Base-by-base conservation (phyloP, 116 monocot species). In the Trichopus zeylanicus region DNA sequence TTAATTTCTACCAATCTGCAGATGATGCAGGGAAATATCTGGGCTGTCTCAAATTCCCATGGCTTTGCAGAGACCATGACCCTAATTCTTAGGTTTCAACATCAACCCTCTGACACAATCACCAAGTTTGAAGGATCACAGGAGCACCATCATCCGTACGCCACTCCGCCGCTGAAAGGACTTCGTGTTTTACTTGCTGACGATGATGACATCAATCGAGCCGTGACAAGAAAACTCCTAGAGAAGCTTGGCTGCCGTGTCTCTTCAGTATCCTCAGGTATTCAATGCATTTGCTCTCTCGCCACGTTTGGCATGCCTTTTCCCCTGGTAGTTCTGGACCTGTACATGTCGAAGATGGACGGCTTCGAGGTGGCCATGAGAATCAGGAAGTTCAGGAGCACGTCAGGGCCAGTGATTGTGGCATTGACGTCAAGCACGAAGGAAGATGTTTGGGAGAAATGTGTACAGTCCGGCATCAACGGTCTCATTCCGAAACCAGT, bases 21-120 rank as follows among this genome's bases (percentile, higher is more conserved):
- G 85, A 55, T 85, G 77, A 80, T 85, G 85, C 76, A 85, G 42
- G 85, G 85, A 3, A 77, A 77, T 29, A 64, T 85, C 26, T 77
- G 77, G 70, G 68, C 52, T 5, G 60, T 77, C 26, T 39, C 64
- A 16, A 76, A 75, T 31, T 57, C 69, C 5, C 55, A 67, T 51
- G 84, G 79, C 2, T 25, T 51, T 18, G 38, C 66, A 7, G 64
- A 76, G 42, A 68, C 67, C 67, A 76, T 77, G 53, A 68, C 38
- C 12, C 70, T 85, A n/a, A 47, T 77, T 3, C 73, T 85, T 0
- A 63, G 64, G 16, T 55, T 85, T 55, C 73, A 67, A 61, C 67
- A 55, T 9, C 79, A 56, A 25, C 20, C 61, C 1, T 12, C 29
- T 1, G 31, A 48, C 16, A 22, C 59, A 55, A 22, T 48, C 23